Evolutionary conservation across 306 rosid species (phyloP).

Genomic region (Castanopsis chinensis): DNA sequence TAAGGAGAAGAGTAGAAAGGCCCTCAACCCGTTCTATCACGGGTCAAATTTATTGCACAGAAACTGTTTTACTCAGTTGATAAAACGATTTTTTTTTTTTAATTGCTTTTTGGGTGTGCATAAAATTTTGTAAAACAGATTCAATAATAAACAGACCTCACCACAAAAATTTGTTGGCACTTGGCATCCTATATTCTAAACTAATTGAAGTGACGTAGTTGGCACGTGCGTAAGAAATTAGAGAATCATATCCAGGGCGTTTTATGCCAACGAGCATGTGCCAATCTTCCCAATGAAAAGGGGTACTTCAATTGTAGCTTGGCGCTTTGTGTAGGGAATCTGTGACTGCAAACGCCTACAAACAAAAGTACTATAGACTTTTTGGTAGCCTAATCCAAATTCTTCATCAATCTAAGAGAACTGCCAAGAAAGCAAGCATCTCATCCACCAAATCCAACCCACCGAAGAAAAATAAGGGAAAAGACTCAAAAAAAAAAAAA

Average conservation of each 20-base stretch:
- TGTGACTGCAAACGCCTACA: constrained; percentile 4
- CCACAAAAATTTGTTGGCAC: too few relatives aligned
- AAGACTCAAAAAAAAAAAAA: too few relatives aligned
- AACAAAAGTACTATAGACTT: not conserved
- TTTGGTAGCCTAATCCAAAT: constrained; percentile 6
- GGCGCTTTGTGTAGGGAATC: constrained; percentile 13
- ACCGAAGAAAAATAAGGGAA: not conserved
- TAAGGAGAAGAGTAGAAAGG: too few relatives aligned
- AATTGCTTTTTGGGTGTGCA: too few relatives aligned
- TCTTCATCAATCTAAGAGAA: not conserved
- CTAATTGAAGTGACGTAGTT: not conserved
- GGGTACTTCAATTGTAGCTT: not conserved
- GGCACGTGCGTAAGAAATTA: not conserved
- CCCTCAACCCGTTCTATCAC: too few relatives aligned
- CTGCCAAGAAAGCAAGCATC: not conserved
- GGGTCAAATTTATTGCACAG: too few relatives aligned
- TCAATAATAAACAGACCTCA: too few relatives aligned
- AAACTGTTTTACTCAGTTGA: too few relatives aligned
- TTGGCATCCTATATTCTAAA: not conserved
- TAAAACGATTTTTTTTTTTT: too few relatives aligned
- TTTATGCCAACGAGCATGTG: not conserved
- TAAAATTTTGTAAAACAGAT: too few relatives aligned
- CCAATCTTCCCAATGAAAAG: not conserved
- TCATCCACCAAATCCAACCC: constrained; percentile 12
- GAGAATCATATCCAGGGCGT: not conserved